These are phyloP conservation scores for Metarhizium anisopliae DNA, from an alignment of 2,329 filamentous ascomycete species.

Conservation along the genomic window DNA sequence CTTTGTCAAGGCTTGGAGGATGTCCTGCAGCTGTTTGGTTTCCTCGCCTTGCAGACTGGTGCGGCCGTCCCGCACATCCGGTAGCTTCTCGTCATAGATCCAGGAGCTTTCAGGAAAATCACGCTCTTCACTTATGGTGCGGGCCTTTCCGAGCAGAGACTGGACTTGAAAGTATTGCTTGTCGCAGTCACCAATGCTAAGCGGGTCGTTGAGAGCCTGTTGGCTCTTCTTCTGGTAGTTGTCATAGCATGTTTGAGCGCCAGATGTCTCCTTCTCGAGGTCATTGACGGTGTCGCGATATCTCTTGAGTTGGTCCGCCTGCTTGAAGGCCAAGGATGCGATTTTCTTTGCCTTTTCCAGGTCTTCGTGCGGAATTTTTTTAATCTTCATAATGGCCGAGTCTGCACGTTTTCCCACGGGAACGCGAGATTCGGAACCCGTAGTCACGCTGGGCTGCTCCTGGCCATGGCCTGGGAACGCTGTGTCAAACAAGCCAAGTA, in stretches of 20 bases:
- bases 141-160: background rate
- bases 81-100: background rate
- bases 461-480: background rate
- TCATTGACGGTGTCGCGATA: background rate
- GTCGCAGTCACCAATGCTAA: background rate
- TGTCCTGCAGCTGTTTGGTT: background rate
- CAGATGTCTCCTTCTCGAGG: background rate
- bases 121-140: background rate
- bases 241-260: background rate
- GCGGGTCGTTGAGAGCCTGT: background rate
- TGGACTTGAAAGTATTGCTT: background rate
- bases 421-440: background rate
- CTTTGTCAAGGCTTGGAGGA: background rate
- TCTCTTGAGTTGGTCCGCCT: background rate
- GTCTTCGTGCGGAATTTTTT: no score
- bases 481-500: background rate
- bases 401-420: background rate
- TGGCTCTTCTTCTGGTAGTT: background rate
- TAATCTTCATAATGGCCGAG: background rate
- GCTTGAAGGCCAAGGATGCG: no score
- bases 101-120: background rate
- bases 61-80: background rate
- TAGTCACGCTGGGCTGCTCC: background rate
- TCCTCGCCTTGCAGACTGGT: background rate
- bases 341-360: no score